Conservation (phyloP, 208 protist genomes). For the Acanthamoeba sp. region DNA sequence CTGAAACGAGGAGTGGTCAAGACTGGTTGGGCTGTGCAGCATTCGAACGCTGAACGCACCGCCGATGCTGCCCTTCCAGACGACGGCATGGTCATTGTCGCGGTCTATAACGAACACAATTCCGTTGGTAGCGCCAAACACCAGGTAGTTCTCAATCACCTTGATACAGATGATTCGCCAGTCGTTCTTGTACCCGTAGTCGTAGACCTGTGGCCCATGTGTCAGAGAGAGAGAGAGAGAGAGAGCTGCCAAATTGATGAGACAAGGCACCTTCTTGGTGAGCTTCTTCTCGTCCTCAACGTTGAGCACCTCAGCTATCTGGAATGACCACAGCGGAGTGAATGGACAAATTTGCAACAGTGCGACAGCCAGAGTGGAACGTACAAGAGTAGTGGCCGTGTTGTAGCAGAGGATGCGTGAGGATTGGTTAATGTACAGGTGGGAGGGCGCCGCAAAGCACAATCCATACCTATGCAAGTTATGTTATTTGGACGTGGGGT, state of each 20-base stretch:
- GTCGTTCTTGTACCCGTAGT: slow-evolving; percentile 52
- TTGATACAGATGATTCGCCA: slow-evolving; percentile 52
- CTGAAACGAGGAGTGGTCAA: not conserved
- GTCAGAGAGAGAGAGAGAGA: not conserved
- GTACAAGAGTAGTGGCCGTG: not conserved
- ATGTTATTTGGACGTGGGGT: too few relatives aligned
- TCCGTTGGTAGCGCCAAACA: slow-evolving; percentile 10
- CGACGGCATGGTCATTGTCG: not conserved
- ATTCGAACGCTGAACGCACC: not conserved
- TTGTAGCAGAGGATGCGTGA: slow-evolving; percentile 37
- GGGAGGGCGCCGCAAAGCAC: not conserved
- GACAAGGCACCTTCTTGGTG: not conserved
- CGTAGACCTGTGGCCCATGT: not conserved
- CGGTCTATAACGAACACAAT: slow-evolving; percentile 54
- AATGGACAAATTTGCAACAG: not conserved
- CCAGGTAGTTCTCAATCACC: slow-evolving; percentile 18
- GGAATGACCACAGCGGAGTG: not conserved
- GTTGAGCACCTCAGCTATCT: slow-evolving; percentile 21
- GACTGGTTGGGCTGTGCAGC: not conserved
- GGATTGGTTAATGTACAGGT: slow-evolving; percentile 26
- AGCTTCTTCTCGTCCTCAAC: slow-evolving; percentile 22
- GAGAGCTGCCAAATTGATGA: not conserved
- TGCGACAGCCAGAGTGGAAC: not conserved
- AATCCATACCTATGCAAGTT: slow-evolving; percentile 1
- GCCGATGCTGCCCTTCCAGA: slow-evolving; percentile 15